Evolutionary conservation across 306 rosid species (phyloP).

Genomic region (Luffa aegyptiaca): DNA sequence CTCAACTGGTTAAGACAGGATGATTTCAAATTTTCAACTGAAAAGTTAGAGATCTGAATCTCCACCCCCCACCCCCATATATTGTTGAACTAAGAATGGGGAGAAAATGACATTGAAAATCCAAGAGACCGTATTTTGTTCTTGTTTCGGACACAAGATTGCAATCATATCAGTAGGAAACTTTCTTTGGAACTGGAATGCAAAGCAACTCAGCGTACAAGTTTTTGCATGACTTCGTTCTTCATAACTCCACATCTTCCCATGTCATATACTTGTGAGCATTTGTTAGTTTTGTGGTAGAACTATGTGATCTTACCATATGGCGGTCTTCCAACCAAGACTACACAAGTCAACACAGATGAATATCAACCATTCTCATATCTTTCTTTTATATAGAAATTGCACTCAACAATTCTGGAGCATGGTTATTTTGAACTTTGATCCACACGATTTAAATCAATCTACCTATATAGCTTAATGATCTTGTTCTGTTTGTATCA

Average conservation of each 20-base stretch:
- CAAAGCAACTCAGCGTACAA: background rate
- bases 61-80: background rate
- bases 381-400: background rate
- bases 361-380: background rate
- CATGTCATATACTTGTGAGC: background rate
- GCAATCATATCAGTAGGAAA: background rate
- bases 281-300: background rate
- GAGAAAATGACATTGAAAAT: background rate
- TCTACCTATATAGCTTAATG: background rate
- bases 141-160: background rate
- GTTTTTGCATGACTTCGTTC: background rate
- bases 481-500: constrained; percentile 15
- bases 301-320: background rate
- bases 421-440: constrained; percentile 3
- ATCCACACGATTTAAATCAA: background rate
- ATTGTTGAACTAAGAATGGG: background rate
- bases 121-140: background rate
- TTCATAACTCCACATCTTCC: background rate
- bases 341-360: background rate
- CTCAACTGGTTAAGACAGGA: background rate
- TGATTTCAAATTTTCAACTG: background rate
- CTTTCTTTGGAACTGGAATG: background rate
- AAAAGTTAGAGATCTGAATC: background rate
- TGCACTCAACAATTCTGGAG: background rate
- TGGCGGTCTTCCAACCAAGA: background rate